phyloP scores from a whole-genome alignment of 164 flowering plant genomes.

The Macadamia tetraphylla region DNA sequence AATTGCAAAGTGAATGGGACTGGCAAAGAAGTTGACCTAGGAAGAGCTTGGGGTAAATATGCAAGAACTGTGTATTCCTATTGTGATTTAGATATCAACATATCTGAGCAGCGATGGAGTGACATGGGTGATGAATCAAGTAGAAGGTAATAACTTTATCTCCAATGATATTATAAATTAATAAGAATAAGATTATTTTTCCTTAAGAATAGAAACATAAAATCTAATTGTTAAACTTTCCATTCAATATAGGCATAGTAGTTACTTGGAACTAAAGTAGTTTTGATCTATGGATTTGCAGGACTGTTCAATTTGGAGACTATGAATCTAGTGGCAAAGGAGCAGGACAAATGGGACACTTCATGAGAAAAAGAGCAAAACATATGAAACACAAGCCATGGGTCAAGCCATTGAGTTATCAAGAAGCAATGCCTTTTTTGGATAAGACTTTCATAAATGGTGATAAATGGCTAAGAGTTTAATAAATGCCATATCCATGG shows the following conservation, averaged over 20 bases:
- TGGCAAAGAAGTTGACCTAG: slow-evolving; percentile 41
- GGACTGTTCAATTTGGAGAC: slow-evolving; percentile 70
- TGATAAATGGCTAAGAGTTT: slow-evolving; percentile 68
- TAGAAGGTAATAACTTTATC: slow-evolving; percentile 21
- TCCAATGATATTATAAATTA: neutral
- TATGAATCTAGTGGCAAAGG: slow-evolving; percentile 68
- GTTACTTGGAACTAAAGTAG: neutral
- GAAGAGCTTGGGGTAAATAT: slow-evolving; percentile 89
- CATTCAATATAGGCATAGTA: no score
- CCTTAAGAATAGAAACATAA: no score
- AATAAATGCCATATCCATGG: neutral
- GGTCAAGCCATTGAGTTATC: slow-evolving; percentile 45
- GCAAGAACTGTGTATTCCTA: slow-evolving; percentile 55
- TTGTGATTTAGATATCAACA: slow-evolving; percentile 41
- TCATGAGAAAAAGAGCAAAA: slow-evolving; percentile 22
- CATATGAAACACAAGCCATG: slow-evolving; percentile 24
- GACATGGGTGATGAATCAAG: slow-evolving; percentile 56
- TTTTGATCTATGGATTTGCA: slow-evolving; percentile 17
- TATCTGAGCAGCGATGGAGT: slow-evolving; percentile 62
- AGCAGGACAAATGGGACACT: slow-evolving; percentile 31
- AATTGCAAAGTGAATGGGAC: slow-evolving; percentile 58
- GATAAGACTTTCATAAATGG: slow-evolving; percentile 51
- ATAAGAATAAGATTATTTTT: no score
- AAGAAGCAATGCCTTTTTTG: slow-evolving; percentile 49
- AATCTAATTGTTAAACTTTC: no score